Base-by-base conservation (phyloP, 1,284 basidiomycete genomes). In the Leucoagaricus sp. region DNA sequence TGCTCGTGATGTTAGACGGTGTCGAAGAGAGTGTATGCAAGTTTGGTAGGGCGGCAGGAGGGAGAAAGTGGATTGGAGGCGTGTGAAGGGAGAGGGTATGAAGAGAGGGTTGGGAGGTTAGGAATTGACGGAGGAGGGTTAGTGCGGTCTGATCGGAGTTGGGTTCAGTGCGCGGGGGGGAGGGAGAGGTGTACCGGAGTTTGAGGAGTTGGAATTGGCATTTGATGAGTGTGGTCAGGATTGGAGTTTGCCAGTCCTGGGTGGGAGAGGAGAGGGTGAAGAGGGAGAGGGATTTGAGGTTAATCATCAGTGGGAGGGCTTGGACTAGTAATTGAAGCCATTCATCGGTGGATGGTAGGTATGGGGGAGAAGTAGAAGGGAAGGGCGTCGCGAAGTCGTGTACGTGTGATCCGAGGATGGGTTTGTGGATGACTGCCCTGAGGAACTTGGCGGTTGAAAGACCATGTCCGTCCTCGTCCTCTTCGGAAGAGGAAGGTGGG, bases 251-350 rank as follows among this genome's bases (percentile, higher is more conserved):
- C n/a, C n/a, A n/a, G n/a, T n/a, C n/a, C n/a, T n/a, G n/a, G 29
- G 33, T 3, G 4, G 12, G 25, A 23, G 29, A 2, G 4, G 28
- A 12, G 31, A n/a, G 26, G 31, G 42, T 38, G 34, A 53, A 45
- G 31, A 46, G 21, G 19, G 42, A 23, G 15, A 53, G 28, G 3
- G 23, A 47, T 53, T 53, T 53, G 42, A 53, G 52, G 25, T 53
- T 53, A 44, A 38, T 3, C 44, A 47, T 53, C 15, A 46, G 28
- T 1, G 52, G 52, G 33, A 53, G n/a, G 2, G 52, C 52, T n/a
- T 19, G 23, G 6, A 19, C 19, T 26, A 53, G 21, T 5, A 15
- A 19, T 3, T 19, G 21, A 21, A 46, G 42, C 52, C 33, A 51
- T 10, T n/a, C 28, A 10, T 42, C 38, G 15, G 29, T 25, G 3